Evolutionary conservation across 371 early-diverging fungal genomes (phyloP).

Genomic region (Saksenaea vasiformis): DNA sequence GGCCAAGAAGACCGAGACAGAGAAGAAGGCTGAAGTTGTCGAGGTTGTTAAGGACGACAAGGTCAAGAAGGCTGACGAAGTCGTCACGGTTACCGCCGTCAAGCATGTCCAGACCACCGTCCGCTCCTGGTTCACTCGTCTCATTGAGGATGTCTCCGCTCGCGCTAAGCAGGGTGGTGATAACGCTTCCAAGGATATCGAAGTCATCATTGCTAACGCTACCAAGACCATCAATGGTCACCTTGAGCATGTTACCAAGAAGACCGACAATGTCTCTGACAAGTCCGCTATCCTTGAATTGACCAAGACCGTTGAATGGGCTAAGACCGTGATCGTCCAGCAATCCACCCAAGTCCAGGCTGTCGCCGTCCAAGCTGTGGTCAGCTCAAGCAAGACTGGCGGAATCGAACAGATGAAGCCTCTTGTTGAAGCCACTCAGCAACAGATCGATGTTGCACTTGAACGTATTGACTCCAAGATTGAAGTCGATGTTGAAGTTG

Average conservation of each 20-base stretch:
- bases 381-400: neutral
- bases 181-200: constrained; percentile 27
- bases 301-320: constrained; percentile 11
- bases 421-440: constrained; percentile 6
- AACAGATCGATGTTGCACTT: constrained; percentile 8
- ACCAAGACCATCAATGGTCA: constrained; percentile 8
- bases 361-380: constrained; percentile 10
- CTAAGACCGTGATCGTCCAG: constrained; percentile 12
- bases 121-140: constrained; percentile 30
- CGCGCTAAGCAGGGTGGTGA: constrained; percentile 37
- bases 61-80: neutral
- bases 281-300: no score
- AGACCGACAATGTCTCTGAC: no score
- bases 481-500: no score
- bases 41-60: no score
- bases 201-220: constrained; percentile 30
- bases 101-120: constrained; percentile 29
- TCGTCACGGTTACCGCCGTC: constrained; percentile 6
- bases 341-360: constrained; percentile 11
- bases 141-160: constrained; percentile 30
- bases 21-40: no score
- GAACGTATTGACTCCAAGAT: neutral
- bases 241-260: neutral
- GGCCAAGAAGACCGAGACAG: no score
- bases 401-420: neutral